phyloP scores from a whole-genome alignment of 2,329 filamentous ascomycete genomes.

The Coniochaeta ligniaria region DNA sequence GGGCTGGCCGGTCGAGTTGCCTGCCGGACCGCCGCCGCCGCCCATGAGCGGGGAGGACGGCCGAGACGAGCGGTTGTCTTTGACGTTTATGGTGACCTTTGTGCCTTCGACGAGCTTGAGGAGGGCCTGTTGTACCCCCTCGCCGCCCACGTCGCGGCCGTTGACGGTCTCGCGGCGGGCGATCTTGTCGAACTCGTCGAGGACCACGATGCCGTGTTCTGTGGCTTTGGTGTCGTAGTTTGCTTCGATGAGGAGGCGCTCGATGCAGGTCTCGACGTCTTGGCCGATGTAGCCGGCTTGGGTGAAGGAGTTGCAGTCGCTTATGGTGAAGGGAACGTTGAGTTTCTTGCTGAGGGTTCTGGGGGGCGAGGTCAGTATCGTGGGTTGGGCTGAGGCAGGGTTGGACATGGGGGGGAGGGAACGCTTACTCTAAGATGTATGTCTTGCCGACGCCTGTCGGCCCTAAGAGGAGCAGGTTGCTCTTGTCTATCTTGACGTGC shows the following conservation, averaged over 20 bases:
- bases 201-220: slow-evolving; percentile 87
- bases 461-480: slow-evolving; percentile 83
- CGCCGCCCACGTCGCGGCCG: slow-evolving; percentile 89
- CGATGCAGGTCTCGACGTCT: slow-evolving; percentile 93
- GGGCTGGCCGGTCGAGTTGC: slow-evolving; percentile 37
- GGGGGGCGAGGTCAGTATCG: neutral
- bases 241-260: slow-evolving; percentile 79
- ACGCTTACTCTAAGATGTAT: slow-evolving; percentile 70
- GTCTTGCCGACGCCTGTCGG: slow-evolving; percentile 96
- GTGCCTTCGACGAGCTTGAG: slow-evolving; percentile 95
- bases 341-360: slow-evolving; percentile 87
- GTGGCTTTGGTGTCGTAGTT: slow-evolving; percentile 81
- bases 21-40: slow-evolving; percentile 42
- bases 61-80: slow-evolving; percentile 59
- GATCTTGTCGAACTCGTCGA: slow-evolving; percentile 98
- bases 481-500: slow-evolving; percentile 81
- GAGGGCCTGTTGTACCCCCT: slow-evolving; percentile 93
- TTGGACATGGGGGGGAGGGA: slow-evolving; percentile 9
- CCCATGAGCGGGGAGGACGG: slow-evolving; percentile 36
- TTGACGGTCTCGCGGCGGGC: slow-evolving; percentile 81
- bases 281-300: slow-evolving; percentile 97
- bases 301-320: slow-evolving; percentile 91
- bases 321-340: slow-evolving; percentile 93
- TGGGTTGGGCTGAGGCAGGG: neutral
- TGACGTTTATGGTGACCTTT: slow-evolving; percentile 85